Evolutionary conservation across 192 early-diverging fungal species (phyloP).

Genomic region (Kickxella alabastrina): DNA sequence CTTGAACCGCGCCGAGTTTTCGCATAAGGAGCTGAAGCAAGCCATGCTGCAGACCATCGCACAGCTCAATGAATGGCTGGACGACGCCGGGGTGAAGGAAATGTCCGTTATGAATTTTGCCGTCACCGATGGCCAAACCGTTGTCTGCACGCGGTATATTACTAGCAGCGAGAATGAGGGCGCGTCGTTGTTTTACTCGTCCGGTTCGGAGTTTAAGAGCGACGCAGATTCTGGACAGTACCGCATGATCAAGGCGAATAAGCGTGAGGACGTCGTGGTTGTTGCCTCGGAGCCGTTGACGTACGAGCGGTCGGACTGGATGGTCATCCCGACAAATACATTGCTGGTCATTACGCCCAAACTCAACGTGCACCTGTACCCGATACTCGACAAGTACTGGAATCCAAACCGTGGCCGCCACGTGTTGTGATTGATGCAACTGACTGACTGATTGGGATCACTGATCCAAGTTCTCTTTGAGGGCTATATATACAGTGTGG

Average conservation of each 20-base stretch:
- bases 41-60: slow-evolving; percentile 76
- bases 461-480: too few relatives aligned
- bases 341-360: slow-evolving; percentile 72
- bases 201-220: slow-evolving; percentile 62
- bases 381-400: slow-evolving; percentile 67
- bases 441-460: too few relatives aligned
- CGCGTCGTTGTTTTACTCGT: slow-evolving; percentile 75
- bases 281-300: slow-evolving; percentile 79
- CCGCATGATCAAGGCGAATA: slow-evolving; percentile 62
- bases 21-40: slow-evolving; percentile 57
- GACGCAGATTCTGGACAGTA: slow-evolving; percentile 63
- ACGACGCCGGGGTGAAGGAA: slow-evolving; percentile 60
- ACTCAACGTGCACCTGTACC: slow-evolving; percentile 69
- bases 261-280: slow-evolving; percentile 77
- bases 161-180: slow-evolving; percentile 64
- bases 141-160: slow-evolving; percentile 74
- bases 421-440: too few relatives aligned
- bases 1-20: slow-evolving; percentile 47
- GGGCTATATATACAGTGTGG: too few relatives aligned
- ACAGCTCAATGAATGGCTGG: slow-evolving; percentile 67
- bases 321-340: slow-evolving; percentile 73
- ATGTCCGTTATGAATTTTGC: slow-evolving; percentile 76
- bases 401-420: slow-evolving; percentile 23
- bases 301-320: slow-evolving; percentile 76
- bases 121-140: slow-evolving; percentile 72